Conservation (phyloP, 2,329 filamentous ascomycete species). For the Dactylonectria estremocensis region DNA sequence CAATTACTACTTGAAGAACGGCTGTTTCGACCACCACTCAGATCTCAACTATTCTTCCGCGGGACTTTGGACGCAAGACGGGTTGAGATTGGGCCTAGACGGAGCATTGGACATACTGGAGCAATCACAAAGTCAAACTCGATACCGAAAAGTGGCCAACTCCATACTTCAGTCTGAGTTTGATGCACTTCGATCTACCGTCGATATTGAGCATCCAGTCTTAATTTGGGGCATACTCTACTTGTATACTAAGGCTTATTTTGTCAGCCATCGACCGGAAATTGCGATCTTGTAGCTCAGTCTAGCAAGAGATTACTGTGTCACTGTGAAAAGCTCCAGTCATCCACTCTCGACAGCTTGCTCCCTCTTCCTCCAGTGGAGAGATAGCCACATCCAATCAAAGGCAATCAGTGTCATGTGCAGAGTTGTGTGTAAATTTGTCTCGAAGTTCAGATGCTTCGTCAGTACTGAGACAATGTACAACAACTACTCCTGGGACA, state of each 20-base stretch:
- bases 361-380: neutral
- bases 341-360: neutral
- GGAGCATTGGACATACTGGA: neutral
- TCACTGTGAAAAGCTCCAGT: neutral
- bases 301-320: neutral
- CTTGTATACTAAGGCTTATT: neutral
- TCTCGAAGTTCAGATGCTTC: neutral
- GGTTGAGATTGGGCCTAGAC: neutral
- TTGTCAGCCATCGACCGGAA: neutral
- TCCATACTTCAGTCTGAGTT: neutral
- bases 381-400: neutral
- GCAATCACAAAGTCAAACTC: neutral
- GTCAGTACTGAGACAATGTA: rapidly evolving
- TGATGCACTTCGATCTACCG: neutral
- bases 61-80: neutral
- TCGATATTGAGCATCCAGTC: neutral
- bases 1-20: neutral
- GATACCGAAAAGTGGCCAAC: neutral
- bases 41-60: neutral
- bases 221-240: neutral
- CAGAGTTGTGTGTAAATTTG: neutral
- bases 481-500: neutral
- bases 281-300: neutral
- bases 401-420: neutral
- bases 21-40: neutral